phyloP scores from a whole-genome alignment of 2,329 filamentous ascomycete genomes.

The Colletotrichum sp. region DNA sequence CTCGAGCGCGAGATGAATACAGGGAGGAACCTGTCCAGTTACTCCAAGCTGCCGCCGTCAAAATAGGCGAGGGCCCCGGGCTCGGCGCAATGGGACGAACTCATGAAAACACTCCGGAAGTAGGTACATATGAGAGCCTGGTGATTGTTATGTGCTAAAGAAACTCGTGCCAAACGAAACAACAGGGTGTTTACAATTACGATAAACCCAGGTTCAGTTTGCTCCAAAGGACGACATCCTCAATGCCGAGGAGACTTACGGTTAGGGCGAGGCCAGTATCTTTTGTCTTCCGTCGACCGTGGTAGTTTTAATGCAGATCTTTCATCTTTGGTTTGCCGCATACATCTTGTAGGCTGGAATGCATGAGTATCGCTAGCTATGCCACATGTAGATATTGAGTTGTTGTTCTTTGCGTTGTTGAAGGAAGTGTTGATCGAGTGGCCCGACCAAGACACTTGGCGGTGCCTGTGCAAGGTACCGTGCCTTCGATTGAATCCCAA shows the following conservation, averaged over 20 bases:
- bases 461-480: background rate
- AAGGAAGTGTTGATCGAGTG: background rate
- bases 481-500: background rate
- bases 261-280: background rate
- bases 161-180: background rate
- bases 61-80: background rate
- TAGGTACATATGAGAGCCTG: background rate
- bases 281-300: background rate
- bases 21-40: background rate
- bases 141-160: background rate
- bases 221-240: background rate
- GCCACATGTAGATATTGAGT: background rate
- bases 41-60: background rate
- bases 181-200: background rate
- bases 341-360: background rate
- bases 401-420: background rate
- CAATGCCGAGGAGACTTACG: background rate
- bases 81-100: background rate
- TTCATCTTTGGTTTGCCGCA: background rate
- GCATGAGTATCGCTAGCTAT: background rate
- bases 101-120: background rate
- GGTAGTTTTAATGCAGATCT: background rate
- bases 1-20: background rate
- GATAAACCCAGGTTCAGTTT: background rate
- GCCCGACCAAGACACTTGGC: background rate